A percentile compares a stretch with the other conserved stretches of the same genome.
Conservation (phyloP, 495 filamentous ascomycete species). For the Penicillium arizonense region DNA sequence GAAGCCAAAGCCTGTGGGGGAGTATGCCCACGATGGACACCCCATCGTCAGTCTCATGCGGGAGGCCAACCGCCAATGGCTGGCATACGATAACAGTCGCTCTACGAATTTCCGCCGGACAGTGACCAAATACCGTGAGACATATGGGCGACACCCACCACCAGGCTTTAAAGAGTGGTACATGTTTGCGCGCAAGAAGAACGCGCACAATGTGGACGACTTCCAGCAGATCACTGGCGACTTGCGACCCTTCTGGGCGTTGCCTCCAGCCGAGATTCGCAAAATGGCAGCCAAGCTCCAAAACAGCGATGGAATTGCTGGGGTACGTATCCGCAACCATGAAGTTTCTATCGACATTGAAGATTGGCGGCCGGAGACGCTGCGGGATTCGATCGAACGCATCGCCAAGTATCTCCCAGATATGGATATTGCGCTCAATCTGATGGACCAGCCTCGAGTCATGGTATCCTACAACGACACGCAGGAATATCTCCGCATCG, state of each 20-base stretch:
- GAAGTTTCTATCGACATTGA: conserved; percentile 53
- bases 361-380: conserved; percentile 65
- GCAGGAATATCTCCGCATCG: conserved; percentile 52
- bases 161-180: conserved; percentile 73
- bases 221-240: conserved; percentile 73
- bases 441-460: conserved; percentile 67
- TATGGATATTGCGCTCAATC: conserved; percentile 69
- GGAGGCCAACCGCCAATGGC: conserved; percentile 16
- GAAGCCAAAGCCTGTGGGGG: conserved; percentile 5
- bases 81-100: conserved; percentile 14
- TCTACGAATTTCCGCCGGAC: conserved; percentile 46
- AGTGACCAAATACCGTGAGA: conserved; percentile 59
- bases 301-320: conserved; percentile 54
- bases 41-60: conserved; percentile 17
- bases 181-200: conserved; percentile 57
- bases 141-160: conserved; percentile 68
- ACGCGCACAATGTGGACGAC: conserved; percentile 65
- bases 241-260: conserved; percentile 67
- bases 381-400: conserved; percentile 54
- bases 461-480: conserved; percentile 67
- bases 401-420: conserved; percentile 64
- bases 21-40: conserved; percentile 16
- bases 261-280: conserved; percentile 56
- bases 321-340: conserved; percentile 55
- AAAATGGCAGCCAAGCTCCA: conserved; percentile 40